Base-by-base conservation (phyloP, 2,329 filamentous ascomycete genomes). In the Tolypocladium nubicola region DNA sequence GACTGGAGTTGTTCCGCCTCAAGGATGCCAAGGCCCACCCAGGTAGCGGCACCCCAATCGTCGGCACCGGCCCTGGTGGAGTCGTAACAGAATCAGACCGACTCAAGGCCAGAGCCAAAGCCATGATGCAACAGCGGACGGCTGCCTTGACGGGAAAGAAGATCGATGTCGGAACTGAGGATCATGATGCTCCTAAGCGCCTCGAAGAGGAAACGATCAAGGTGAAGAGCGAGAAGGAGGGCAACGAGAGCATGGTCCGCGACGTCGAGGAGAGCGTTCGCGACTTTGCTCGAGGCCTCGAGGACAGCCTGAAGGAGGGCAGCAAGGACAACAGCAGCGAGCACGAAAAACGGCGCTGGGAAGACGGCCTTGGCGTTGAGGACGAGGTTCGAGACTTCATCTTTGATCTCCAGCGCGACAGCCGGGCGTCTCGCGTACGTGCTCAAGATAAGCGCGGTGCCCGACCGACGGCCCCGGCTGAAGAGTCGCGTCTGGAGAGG, bases 331-430 rank as follows among this genome's bases (percentile, higher is more conserved):
- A 85, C 43, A 84, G 86, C 3, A 89, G 86, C 61, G 90, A 97
- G 72, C 92, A 97, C 69, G 94, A 99, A 76, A 86, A 84, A 66
- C 85, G 94, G 60, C 84, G 94, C 60, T 99, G 94, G 94, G 91
- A 99, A 65, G 94, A 99, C 72, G 94, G 85, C 11, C 80, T 99
- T 41, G 94, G 94, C 35, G 94, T 99, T 35, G 94, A 99, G 69
- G 93, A 99, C 67, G 91, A 96, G 67, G 88, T 97, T 60, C 90
- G 91, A 67, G 94, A 99, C 68, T 97, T 99, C 72, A 99, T 99
- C 70, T 97, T 94, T 69, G 94, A 97, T 64, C 77, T 99, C 56
- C 92, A 97, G 70, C 85, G 93, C 60, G 89, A 86, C 61, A 95
- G 90, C 70, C 85, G 91, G 62, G 81, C 90, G 61, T 80, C 89